Base-by-base conservation (phyloP, 805 yeast species). In the Suhomyces xylopsoci region DNA sequence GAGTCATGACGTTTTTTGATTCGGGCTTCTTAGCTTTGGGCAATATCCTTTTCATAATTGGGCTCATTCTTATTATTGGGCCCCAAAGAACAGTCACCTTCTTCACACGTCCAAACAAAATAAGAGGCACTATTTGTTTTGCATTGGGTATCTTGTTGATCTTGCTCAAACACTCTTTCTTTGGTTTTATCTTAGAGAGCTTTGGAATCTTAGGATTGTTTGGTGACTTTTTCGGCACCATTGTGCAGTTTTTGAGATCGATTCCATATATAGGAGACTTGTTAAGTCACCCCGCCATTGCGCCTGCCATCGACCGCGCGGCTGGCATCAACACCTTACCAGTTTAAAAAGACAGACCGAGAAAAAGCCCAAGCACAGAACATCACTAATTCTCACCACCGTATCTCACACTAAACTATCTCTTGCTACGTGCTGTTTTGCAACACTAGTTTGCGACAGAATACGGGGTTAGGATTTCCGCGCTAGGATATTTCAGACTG, bases 221-320 rank as follows among this genome's bases (percentile, higher is more conserved):
- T 71, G 99, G 91, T 36, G 98, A 94, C 70, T 92, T 94, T 69
- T 88, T 93, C 63, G 90, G 96, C 24, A 89, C 96, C 10, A 84
- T 94, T 45, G 81, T 93, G 10, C 87, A 89, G 59, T 93, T 94
- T 64, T 77, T 93, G 62, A 80, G 97, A 67, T 87, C 96, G 5
- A 69, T 93, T 61, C 99, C 99, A 2, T 66, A 88, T 54, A 84
- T 94, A 55, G 98, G 98, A 0, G 92, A 96, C 24, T 53, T 91
- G 5, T 78, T 94, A 50, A 84, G 91, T 34, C 83, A 87, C 64
- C 97, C 98, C 1, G 69, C 73, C 7, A 70, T 94, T 28, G 96
- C 97, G 4, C 98, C 98, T 15, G 69, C 73, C 34, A 68, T 75
- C 49, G 77, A 75, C 59, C 66, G 76, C 53, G 60, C 72, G 40